A percentile compares a stretch with the other conserved stretches of the same genome.
These are phyloP conservation scores for Beauveria rudraprayagi DNA, from an alignment of 2,329 filamentous ascomycete species.

Conservation along the genomic window DNA sequence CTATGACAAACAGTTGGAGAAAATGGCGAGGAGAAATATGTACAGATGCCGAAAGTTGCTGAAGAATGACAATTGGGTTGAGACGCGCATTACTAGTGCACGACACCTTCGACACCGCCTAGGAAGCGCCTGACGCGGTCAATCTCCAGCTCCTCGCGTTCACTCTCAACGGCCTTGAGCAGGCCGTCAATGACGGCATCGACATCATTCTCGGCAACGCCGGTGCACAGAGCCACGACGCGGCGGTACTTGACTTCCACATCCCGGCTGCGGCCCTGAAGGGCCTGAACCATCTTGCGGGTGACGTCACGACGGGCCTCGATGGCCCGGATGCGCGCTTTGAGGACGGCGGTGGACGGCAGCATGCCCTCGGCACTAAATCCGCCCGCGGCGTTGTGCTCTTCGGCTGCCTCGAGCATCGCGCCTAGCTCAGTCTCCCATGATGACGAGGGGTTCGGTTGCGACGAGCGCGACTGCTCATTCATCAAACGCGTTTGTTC, in stretches of 20 bases:
- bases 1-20: background rate
- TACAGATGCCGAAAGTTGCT: background rate
- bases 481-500: conserved; percentile 47
- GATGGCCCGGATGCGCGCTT: conserved; percentile 63
- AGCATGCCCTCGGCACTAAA: conserved; percentile 37
- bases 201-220: conserved; percentile 67
- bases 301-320: conserved; percentile 60
- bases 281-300: conserved; percentile 55
- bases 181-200: conserved; percentile 74
- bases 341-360: conserved; percentile 53
- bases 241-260: conserved; percentile 81
- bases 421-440: conserved; percentile 49
- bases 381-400: conserved; percentile 20
- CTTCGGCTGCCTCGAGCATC: conserved; percentile 37
- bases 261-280: conserved; percentile 74
- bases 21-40: background rate
- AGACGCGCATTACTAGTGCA: conserved; percentile 26
- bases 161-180: conserved; percentile 82
- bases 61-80: background rate
- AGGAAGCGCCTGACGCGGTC: conserved; percentile 71
- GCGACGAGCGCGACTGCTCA: conserved; percentile 31
- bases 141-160: conserved; percentile 68
- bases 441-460: conserved; percentile 36
- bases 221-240: conserved; percentile 81
- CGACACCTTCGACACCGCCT: conserved; percentile 63